phyloP scores from a whole-genome alignment of 768 basidiomycete species.

The Lenzites betulinus region DNA sequence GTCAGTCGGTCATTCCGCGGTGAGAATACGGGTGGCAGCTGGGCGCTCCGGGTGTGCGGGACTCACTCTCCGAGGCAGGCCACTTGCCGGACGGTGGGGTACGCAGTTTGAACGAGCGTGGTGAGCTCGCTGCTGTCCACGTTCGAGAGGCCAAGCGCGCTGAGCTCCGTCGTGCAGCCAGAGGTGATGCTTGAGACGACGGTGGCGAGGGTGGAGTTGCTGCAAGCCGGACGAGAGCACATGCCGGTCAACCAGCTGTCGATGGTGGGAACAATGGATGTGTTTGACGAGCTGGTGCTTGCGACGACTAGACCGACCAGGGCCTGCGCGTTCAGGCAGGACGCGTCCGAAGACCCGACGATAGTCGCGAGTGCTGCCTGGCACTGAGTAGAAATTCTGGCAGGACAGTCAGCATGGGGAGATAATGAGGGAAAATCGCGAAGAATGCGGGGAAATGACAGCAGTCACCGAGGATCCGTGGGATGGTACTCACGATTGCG shows the following conservation, averaged over 20 bases:
- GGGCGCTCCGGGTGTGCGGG: not conserved
- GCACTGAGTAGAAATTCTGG: constrained; percentile 52
- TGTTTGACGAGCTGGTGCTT: constrained; percentile 37
- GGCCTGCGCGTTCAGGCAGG: constrained; percentile 51
- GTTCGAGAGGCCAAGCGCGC: constrained; percentile 23
- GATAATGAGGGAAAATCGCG: not conserved
- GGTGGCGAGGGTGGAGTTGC: constrained; percentile 56
- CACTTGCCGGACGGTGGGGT: constrained; percentile 57
- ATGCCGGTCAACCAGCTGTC: constrained; percentile 62
- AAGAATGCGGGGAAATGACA: not conserved
- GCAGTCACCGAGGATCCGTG: not conserved
- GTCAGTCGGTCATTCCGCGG: not conserved
- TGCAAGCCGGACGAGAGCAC: constrained; percentile 55
- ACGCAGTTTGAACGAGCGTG: constrained; percentile 49
- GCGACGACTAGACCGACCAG: constrained; percentile 44
- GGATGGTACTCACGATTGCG: constrained; percentile 22
- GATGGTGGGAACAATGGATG: constrained; percentile 50
- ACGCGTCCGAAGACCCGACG: constrained; percentile 43
- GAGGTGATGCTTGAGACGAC: constrained; percentile 55
- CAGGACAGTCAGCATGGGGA: not conserved
- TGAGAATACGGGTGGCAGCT: not conserved
- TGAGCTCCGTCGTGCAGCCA: constrained; percentile 50
- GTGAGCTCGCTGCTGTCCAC: constrained; percentile 22
- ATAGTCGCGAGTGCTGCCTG: constrained; percentile 46
- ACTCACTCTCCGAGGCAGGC: constrained; percentile 69